A percentile compares a stretch with the other conserved stretches of the same genome.
These are phyloP conservation scores for Dioszegia hungarica DNA, from an alignment of 768 basidiomycete genomes.

Conservation along the genomic window DNA sequence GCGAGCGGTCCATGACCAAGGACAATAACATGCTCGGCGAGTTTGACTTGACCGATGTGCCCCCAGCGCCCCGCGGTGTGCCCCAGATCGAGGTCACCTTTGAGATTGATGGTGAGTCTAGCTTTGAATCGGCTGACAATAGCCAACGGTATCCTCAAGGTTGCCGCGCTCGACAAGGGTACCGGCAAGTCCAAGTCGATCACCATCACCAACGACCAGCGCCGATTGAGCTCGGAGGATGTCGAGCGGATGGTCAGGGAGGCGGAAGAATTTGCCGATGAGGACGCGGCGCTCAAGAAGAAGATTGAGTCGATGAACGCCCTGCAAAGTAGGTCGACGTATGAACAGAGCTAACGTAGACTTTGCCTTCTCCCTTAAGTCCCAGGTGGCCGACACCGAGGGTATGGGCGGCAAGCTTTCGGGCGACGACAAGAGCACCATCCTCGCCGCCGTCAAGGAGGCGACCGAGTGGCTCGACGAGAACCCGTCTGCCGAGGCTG, in stretches of 20 bases:
- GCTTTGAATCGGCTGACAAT: neutral
- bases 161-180: conserved; percentile 91
- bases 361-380: conserved; percentile 73
- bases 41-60: conserved; percentile 94
- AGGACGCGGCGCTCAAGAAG: conserved; percentile 51
- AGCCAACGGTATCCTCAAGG: conserved; percentile 73
- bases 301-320: conserved; percentile 51
- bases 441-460: conserved; percentile 77
- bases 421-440: conserved; percentile 52
- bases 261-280: conserved; percentile 69
- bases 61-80: conserved; percentile 93
- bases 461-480: conserved; percentile 88
- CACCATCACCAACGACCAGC: conserved; percentile 66
- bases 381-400: conserved; percentile 75
- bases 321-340: conserved; percentile 38
- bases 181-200: conserved; percentile 76
- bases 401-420: conserved; percentile 78
- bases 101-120: conserved; percentile 75
- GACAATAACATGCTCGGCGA: conserved; percentile 98
- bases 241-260: conserved; percentile 96
- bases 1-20: conserved; percentile 96
- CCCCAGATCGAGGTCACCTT: conserved; percentile 97
- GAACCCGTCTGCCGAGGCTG: conserved; percentile 67
- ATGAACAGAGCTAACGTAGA: conserved; percentile 11
- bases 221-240: conserved; percentile 92